phyloP scores from a whole-genome alignment of 192 early-diverging fungal species.

The Linnemannia schmuckeri region DNA sequence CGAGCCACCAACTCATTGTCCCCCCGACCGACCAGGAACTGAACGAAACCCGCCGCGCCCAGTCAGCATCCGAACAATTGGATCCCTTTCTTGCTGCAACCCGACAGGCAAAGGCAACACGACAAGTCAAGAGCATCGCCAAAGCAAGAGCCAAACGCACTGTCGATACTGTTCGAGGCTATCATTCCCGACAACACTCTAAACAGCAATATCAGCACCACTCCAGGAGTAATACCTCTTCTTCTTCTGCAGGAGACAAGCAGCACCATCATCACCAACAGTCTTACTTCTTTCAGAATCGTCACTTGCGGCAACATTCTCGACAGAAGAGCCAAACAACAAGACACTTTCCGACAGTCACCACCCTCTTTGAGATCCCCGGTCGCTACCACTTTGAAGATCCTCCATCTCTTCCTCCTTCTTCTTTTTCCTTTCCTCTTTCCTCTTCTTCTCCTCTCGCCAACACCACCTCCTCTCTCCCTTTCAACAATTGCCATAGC shows the following conservation, averaged over 20 bases:
- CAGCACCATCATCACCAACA: background rate
- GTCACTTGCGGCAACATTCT: slow-evolving; percentile 20
- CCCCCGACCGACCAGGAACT: slow-evolving; percentile 34
- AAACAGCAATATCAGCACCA: slow-evolving; percentile 14
- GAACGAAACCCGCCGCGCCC: slow-evolving; percentile 33
- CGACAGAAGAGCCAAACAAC: slow-evolving; percentile 15
- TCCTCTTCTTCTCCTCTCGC: background rate
- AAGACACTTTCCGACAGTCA: background rate
- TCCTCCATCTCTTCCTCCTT: background rate
- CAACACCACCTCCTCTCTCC: background rate
- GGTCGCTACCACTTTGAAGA: background rate
- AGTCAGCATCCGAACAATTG: slow-evolving; percentile 48
- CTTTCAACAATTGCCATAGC: background rate
- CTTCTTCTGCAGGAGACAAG: slow-evolving; percentile 1
- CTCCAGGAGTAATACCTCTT: slow-evolving; percentile 18
- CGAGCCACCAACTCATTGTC: slow-evolving; percentile 9
- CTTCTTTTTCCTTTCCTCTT: slow-evolving; percentile 13
- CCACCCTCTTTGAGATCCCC: slow-evolving; percentile 1
- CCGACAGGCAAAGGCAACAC: slow-evolving; percentile 32
- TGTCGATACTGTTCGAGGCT: slow-evolving; percentile 26
- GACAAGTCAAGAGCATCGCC: slow-evolving; percentile 34
- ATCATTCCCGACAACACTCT: slow-evolving; percentile 20
- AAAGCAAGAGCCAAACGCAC: slow-evolving; percentile 39
- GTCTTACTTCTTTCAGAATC: background rate
- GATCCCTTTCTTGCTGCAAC: slow-evolving; percentile 50